Evolutionary conservation across 257 asterid genomes (phyloP), one percentile per base, ranked within the genome.

Genomic region (Ajuga chamaepitys): DNA sequence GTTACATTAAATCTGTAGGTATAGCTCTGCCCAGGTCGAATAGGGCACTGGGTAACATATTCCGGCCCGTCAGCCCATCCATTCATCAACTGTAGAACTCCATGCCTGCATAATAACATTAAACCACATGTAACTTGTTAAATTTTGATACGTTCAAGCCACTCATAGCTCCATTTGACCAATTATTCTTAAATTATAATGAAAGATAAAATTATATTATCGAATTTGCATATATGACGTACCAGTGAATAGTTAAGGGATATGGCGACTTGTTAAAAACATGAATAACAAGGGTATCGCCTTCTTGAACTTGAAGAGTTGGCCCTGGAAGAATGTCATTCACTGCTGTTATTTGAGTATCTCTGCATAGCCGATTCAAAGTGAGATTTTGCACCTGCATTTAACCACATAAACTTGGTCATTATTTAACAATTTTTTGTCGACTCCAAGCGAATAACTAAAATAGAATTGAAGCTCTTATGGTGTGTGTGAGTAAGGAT

Each of bases 41-140:
- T 82, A 2, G 95, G 92, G 53, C 96, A 88, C 21, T 88, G 95
- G 14, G 95, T 86, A 6, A 70, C 62, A 17, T 32, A 86, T 8
- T 60, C 89, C 0, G 95, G 95, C 18, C 96, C 95, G 20, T 88
- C 95, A 0, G 96, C 91, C 96, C 96, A 88, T 30, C 75, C 88
- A 12, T 85, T 88, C 20, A 79, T 26, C 13, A 67, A 17, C 20
- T 88, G 95, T 61, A 81, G 78, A 18, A 88, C 7, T 5, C 95
- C 95, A 77, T 88, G 95, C 95, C 95, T 87, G 79, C 70, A 44
- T 20, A 26, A 14, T 12, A 48, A 5, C 3, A 13, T 32, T 7
- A 20, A 30, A 6, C 6, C 0, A 44, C 14, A 13, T 44, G 14
- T n/a, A n/a, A n/a, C n/a, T n/a, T n/a, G n/a, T n/a, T n/a, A n/a